Evolutionary conservation across 306 rosid species (phyloP).

Genomic region (Sophora flavescens): DNA sequence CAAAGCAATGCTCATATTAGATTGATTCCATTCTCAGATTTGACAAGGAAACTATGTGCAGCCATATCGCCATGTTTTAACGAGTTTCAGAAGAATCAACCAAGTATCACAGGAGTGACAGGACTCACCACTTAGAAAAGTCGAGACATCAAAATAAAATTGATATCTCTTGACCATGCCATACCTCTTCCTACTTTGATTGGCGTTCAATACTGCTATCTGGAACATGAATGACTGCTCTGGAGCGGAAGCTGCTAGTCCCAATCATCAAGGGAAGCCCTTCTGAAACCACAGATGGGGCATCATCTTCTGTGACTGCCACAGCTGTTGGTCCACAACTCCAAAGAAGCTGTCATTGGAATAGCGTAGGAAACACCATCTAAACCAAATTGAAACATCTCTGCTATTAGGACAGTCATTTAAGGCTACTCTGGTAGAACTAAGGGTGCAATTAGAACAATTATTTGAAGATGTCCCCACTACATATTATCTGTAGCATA

Average conservation of each 20-base stretch:
- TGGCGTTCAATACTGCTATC: constrained; percentile 46
- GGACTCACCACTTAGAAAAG: constrained; percentile 60
- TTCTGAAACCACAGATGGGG: constrained; percentile 50
- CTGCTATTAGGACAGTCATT: constrained; percentile 51
- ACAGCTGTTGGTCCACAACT: constrained; percentile 43
- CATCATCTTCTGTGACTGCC: constrained; percentile 57
- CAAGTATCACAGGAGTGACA: background rate
- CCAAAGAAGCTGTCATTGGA: constrained; percentile 57
- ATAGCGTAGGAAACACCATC: constrained; percentile 65
- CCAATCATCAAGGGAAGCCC: constrained; percentile 56
- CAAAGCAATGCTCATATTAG: constrained; percentile 29
- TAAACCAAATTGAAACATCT: constrained; percentile 56
- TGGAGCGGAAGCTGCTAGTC: constrained; percentile 47
- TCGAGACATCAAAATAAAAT: constrained; percentile 58
- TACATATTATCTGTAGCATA: constrained; percentile 62
- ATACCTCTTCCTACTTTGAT: constrained; percentile 61
- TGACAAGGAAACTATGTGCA: background rate
- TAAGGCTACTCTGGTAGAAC: constrained; percentile 38
- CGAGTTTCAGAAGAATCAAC: background rate
- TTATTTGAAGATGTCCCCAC: constrained; percentile 53
- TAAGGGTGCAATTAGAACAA: background rate
- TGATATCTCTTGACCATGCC: constrained; percentile 71
- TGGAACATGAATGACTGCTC: constrained; percentile 51
- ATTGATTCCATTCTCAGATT: background rate
- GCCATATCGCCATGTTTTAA: too few relatives aligned